Percentiles rank a stretch among this genome's conserved stretches.
Conservation (phyloP, 345 rosid species). For the Arabidopsis arenosa region DNA sequence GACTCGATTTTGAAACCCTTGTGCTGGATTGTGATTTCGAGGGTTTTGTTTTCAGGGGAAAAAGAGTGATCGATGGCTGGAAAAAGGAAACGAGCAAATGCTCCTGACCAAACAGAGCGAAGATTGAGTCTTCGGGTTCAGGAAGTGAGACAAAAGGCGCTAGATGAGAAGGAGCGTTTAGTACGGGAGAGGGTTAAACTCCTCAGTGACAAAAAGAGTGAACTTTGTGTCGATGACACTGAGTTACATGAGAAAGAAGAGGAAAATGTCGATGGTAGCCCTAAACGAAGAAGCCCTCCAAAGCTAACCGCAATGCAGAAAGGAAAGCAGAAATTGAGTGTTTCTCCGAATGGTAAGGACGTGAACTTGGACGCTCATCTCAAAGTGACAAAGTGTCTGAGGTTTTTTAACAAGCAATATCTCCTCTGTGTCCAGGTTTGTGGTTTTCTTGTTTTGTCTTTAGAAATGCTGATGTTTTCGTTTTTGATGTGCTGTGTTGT, state of each 20-base stretch:
- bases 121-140: slow-evolving; percentile 56
- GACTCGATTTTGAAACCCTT: slow-evolving; percentile 2
- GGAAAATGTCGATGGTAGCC: neutral
- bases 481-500: neutral
- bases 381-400: slow-evolving; percentile 67
- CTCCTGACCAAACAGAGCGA: slow-evolving; percentile 18
- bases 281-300: neutral
- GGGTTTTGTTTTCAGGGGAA: slow-evolving; percentile 4
- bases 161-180: slow-evolving; percentile 57
- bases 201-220: slow-evolving; percentile 36
- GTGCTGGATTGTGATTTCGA: slow-evolving; percentile 7
- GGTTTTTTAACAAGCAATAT: slow-evolving; percentile 84
- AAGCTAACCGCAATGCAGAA: slow-evolving; percentile 25
- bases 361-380: slow-evolving; percentile 58
- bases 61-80: slow-evolving; percentile 4
- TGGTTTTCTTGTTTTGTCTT: neutral
- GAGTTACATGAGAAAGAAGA: neutral
- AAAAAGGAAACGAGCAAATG: slow-evolving; percentile 9
- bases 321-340: slow-evolving; percentile 9
- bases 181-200: slow-evolving; percentile 52
- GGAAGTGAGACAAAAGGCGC: slow-evolving; percentile 35
- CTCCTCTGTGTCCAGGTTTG: slow-evolving; percentile 82
- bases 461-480: neutral
- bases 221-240: slow-evolving; percentile 14
- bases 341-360: neutral